Conservation (phyloP, 106 monocot species). For the Dendrobium catenatum region DNA sequence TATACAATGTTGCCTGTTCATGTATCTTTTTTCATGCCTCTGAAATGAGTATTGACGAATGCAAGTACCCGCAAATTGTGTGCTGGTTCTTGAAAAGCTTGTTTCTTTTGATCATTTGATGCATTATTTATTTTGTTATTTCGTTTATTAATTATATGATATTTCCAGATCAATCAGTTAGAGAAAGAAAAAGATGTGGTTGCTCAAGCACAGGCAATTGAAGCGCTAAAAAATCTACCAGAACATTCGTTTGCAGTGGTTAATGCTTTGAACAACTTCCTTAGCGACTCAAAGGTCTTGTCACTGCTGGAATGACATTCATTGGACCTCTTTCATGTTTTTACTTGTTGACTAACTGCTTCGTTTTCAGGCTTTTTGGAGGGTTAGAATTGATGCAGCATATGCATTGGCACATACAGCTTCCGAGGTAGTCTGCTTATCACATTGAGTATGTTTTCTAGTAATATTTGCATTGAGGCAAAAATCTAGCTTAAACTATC, state of each 20-base stretch:
- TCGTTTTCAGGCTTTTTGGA: slow-evolving; percentile 79
- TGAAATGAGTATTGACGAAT: neutral
- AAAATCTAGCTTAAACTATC: neutral
- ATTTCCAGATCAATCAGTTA: slow-evolving; percentile 81
- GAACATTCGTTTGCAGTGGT: slow-evolving; percentile 73
- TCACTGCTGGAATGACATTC: neutral
- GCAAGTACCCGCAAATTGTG: neutral
- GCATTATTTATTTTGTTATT: neutral
- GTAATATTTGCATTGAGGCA: neutral
- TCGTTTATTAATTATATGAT: neutral
- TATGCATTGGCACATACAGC: slow-evolving; percentile 80
- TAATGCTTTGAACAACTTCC: slow-evolving; percentile 76
- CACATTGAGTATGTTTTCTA: neutral
- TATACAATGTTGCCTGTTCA: neutral
- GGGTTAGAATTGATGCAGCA: slow-evolving; percentile 96
- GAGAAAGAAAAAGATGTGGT: slow-evolving; percentile 98
- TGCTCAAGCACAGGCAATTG: slow-evolving; percentile 88
- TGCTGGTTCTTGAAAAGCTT: neutral
- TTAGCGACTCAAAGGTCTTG: slow-evolving; percentile 83
- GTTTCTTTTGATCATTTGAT: neutral
- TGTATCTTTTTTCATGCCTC: neutral
- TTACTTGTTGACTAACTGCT: neutral
- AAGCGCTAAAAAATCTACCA: slow-evolving; percentile 52
- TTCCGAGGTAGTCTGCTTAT: slow-evolving; percentile 64
- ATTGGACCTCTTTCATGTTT: neutral